Evolutionary conservation across 2,329 filamentous ascomycete species (phyloP), one percentile per base, ranked within the genome.

Genomic region (Fusarium praegraminearum): DNA sequence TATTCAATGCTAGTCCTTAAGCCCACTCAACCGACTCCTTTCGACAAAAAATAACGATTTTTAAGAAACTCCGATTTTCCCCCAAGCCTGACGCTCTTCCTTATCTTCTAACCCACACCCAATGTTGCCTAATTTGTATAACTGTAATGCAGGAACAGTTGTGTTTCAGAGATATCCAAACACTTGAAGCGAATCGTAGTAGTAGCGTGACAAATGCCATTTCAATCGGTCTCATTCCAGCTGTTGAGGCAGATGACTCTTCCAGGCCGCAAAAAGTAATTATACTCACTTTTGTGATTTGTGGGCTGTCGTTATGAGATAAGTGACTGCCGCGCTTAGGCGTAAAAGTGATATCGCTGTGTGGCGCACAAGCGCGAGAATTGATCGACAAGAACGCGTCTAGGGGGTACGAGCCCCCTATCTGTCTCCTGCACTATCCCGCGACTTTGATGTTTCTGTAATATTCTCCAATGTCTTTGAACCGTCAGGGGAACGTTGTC

Each of bases 401-500:
- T 55, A 56, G 40, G 26, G 60, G 60, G 63, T 65, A 55, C 47
- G 57, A 43, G 45, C 65, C 13, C 63, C 53, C 36, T 65, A 60
- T 47, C 62, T 55, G 18, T 71, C 72, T 55, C 64, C 67, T 62
- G 60, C 57, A 58, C 54, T 54, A 32, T 73, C 69, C 36, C 61
- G 67, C 47, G 59, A 51, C 52, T 62, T 65, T 13, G 55, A 40
- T 28, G 63, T 57, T 62, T 62, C 67, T 47, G 64, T 66, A 18
- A 60, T 56, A 28, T 45, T 62, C 33, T 35, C 36, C 18, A 63
- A 57, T 32, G 50, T 35, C 38, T 57, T 72, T 36, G 58, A 53
- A 40, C 70, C 73, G 45, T 50, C 47, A 8, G 70, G 70, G 35
- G 73, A 63, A 24, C 58, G 47, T 38, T 54, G 65, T 43, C 62